These are phyloP conservation scores for Alternaria tenuissima DNA, from an alignment of 2,329 filamentous ascomycete genomes.

Conservation along the genomic window DNA sequence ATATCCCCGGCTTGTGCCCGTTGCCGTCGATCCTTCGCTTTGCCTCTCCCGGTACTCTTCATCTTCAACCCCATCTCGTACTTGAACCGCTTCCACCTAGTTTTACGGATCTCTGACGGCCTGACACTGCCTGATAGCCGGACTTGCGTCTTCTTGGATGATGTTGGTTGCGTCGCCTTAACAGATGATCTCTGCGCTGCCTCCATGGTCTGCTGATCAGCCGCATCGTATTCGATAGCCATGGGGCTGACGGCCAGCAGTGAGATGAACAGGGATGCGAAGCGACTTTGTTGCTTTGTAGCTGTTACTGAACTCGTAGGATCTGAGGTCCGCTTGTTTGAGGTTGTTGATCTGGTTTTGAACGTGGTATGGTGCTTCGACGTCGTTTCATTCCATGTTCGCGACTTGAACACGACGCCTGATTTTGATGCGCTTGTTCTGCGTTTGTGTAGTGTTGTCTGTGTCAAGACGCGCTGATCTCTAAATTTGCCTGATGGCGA, in stretches of 20 bases:
- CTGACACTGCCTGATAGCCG: neutral
- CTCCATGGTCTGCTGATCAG: conserved; percentile 27
- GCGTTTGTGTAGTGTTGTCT: neutral
- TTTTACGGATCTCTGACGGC: conserved; percentile 20
- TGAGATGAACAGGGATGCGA: conserved; percentile 29
- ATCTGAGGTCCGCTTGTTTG: neutral
- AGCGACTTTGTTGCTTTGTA: conserved; percentile 22
- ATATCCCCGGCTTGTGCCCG: conserved; percentile 8
- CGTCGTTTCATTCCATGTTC: conserved; percentile 4
- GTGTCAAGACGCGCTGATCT: neutral
- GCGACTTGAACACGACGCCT: conserved; percentile 11
- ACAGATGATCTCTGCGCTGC: conserved; percentile 19
- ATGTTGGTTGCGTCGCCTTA: neutral
- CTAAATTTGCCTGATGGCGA: neutral
- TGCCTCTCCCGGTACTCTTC: conserved; percentile 9
- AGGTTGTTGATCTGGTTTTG: neutral
- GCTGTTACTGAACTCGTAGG: conserved; percentile 8
- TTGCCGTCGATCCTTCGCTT: conserved; percentile 11
- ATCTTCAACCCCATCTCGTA: conserved; percentile 21
- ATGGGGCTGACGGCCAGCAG: conserved; percentile 26
- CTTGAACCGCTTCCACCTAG: conserved; percentile 25
- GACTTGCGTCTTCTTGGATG: conserved; percentile 9
- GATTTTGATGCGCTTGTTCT: conserved; percentile 1
- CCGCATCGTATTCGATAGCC: conserved; percentile 21
- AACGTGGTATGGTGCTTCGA: neutral